Evolutionary conservation across 1,139 yeast species (phyloP).

Genomic region (Diutina neorugosa): DNA sequence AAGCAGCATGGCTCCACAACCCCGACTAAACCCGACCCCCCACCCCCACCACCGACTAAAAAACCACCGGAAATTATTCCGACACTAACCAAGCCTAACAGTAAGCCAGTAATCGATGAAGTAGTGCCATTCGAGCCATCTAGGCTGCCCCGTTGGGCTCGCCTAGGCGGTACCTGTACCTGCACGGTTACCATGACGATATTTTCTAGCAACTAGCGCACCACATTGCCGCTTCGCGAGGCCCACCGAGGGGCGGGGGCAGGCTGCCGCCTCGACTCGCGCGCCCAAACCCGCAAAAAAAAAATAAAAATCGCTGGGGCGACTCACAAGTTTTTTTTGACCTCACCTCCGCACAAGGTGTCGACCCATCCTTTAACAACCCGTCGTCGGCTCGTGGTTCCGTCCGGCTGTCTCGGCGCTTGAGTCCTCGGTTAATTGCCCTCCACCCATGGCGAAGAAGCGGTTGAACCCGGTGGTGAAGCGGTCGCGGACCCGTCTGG

Average conservation of each 20-base stretch:
- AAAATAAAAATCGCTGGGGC: background rate
- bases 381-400: background rate
- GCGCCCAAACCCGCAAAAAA: background rate
- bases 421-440: background rate
- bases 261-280: background rate
- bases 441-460: slow-evolving; percentile 2
- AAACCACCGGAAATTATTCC: no score
- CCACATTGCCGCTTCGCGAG: background rate
- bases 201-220: background rate
- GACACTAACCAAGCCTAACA: no score
- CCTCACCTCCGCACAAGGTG: background rate
- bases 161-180: background rate
- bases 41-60: no score
- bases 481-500: slow-evolving; percentile 26
- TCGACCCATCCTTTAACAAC: background rate
- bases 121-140: no score
- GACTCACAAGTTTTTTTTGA: background rate
- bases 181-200: background rate
- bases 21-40: no score
- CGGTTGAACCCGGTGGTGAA: slow-evolving; percentile 5
- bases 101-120: no score
- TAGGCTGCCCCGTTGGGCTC: no score
- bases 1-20: no score
- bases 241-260: background rate
- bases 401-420: background rate